Evolutionary conservation across 805 yeast species (phyloP).

Genomic region (Cyberlindnera bimundalis): DNA sequence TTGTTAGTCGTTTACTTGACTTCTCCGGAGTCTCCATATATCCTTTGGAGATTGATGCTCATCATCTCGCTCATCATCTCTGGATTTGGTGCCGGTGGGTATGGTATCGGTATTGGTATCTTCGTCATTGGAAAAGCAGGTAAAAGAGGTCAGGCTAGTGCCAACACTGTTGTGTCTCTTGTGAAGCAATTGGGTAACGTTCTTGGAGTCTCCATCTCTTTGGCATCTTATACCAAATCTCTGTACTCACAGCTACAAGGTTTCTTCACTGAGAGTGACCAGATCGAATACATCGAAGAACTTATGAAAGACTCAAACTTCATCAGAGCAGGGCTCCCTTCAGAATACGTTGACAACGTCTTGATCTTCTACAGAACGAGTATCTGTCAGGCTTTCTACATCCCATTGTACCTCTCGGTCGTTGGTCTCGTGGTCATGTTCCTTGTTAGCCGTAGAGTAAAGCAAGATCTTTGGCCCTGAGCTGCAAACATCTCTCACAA

Average conservation of each 20-base stretch:
- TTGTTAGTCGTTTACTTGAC: conserved; percentile 7
- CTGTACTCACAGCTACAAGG: conserved; percentile 28
- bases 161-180: conserved; percentile 43
- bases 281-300: conserved; percentile 3
- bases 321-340: conserved; percentile 16
- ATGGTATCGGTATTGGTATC: conserved; percentile 36
- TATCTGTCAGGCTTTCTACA: conserved; percentile 17
- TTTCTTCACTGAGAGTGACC: conserved; percentile 22
- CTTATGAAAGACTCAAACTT: conserved; percentile 20
- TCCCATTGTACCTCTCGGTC: conserved; percentile 12
- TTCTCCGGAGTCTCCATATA: conserved; percentile 12
- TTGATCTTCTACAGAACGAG: conserved; percentile 17
- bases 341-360: conserved; percentile 11
- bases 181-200: conserved; percentile 43
- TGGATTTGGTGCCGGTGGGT: conserved; percentile 41
- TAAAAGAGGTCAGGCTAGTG: conserved; percentile 38
- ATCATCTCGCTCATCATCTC: conserved; percentile 29
- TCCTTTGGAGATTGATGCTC: conserved; percentile 23
- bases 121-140: conserved; percentile 42
- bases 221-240: conserved; percentile 32
- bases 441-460: conserved; percentile 12
- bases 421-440: conserved; percentile 17
- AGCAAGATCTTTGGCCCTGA: conserved; percentile 4
- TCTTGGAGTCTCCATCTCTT: conserved; percentile 39
- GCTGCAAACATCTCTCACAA: no score